Evolutionary conservation across 495 filamentous ascomycete genomes (phyloP).

Genomic region (Talaromyces nanjingensis): DNA sequence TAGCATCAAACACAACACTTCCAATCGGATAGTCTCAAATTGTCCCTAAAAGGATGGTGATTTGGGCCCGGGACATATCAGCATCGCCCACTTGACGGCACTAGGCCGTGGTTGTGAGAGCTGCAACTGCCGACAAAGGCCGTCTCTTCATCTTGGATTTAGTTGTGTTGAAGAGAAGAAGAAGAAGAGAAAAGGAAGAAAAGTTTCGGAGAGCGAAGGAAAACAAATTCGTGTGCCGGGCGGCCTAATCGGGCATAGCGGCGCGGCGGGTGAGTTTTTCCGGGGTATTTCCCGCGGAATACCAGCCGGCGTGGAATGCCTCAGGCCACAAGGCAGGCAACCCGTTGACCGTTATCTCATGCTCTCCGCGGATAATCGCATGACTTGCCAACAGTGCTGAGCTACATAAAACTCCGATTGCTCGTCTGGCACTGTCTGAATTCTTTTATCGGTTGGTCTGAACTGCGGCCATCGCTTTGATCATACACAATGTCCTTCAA

Average conservation of each 20-base stretch:
- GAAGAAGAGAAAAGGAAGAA: conserved; percentile 16
- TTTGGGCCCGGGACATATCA: conserved; percentile 42
- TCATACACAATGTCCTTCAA: conserved; percentile 30
- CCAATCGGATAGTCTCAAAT: conserved; percentile 41
- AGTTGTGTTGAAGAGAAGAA: conserved; percentile 45
- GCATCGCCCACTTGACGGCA: conserved; percentile 38
- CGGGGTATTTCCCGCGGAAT: conserved; percentile 7
- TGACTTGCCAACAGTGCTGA: neutral
- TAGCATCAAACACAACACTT: conserved; percentile 28
- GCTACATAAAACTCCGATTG: neutral
- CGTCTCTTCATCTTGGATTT: conserved; percentile 50
- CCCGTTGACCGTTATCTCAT: conserved; percentile 3
- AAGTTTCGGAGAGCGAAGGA: conserved; percentile 5
- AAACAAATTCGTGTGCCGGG: conserved; percentile 4
- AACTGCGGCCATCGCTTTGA: neutral
- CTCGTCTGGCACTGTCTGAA: neutral
- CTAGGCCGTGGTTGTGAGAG: conserved; percentile 29
- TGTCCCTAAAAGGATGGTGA: conserved; percentile 42
- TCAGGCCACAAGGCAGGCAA: conserved; percentile 3
- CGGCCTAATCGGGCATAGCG: neutral
- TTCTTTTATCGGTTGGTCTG: neutral
- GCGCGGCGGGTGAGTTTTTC: neutral
- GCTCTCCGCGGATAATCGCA: conserved; percentile 6
- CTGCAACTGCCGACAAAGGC: conserved; percentile 34
- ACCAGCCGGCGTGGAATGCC: neutral